Evolutionary conservation across 169 alveolate genomes (phyloP).

Genomic region (Neospora caninum): DNA sequence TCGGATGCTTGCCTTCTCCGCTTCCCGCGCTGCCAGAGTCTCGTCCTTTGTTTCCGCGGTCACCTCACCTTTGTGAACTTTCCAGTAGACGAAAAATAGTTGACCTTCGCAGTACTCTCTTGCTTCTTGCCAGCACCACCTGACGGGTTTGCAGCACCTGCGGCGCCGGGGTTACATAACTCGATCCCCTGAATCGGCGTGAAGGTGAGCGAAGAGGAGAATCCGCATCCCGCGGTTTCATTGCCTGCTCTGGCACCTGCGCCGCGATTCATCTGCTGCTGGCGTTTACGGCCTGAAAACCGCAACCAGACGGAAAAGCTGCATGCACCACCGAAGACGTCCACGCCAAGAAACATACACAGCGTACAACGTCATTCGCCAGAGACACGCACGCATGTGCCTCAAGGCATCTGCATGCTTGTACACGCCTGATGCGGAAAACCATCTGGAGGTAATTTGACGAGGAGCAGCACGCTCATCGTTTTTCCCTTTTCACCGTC

Average conservation of each 20-base stretch:
- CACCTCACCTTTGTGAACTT: constrained; percentile 6
- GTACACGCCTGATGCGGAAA: background rate
- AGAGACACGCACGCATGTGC: too few relatives aligned
- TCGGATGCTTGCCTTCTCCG: too few relatives aligned
- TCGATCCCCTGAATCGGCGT: constrained; percentile 56
- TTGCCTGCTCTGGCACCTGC: background rate
- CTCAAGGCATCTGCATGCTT: too few relatives aligned
- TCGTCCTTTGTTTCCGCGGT: too few relatives aligned
- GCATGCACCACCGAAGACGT: background rate
- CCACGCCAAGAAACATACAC: too few relatives aligned
- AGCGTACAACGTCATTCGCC: too few relatives aligned
- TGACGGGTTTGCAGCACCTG: background rate
- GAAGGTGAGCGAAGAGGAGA: constrained; percentile 43
- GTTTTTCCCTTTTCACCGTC: constrained; percentile 71
- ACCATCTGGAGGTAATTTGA: background rate
- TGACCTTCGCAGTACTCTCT: background rate
- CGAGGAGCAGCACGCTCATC: too few relatives aligned
- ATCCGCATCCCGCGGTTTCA: constrained; percentile 24
- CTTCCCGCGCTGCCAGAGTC: background rate
- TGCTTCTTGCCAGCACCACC: background rate
- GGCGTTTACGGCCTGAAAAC: background rate
- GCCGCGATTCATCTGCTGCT: constrained; percentile 56
- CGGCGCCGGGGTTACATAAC: constrained; percentile 51
- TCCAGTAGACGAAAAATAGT: constrained; percentile 23
- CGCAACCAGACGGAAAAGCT: background rate